Evolutionary conservation across 495 filamentous ascomycete genomes (phyloP).

Genomic region (Tuber umbilicatum): DNA sequence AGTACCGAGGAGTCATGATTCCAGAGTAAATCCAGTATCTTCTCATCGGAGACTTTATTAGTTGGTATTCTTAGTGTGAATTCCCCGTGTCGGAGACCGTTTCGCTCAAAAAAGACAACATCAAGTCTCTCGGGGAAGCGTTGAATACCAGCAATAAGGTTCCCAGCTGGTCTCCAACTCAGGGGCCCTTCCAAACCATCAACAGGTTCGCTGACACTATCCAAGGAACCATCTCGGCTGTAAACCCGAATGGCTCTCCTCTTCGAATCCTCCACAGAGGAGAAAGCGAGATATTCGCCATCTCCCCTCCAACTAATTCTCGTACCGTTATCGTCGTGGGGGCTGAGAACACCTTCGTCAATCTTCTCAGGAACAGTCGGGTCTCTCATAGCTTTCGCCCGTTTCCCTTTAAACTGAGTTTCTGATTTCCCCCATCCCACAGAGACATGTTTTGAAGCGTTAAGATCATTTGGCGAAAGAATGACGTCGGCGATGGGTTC

Average conservation of each 20-base stretch:
- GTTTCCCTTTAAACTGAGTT: slow-evolving; percentile 92
- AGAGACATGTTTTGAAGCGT: slow-evolving; percentile 87
- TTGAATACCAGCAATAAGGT: slow-evolving; percentile 79
- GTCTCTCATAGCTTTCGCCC: slow-evolving; percentile 81
- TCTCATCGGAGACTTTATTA: slow-evolving; percentile 51
- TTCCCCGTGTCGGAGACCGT: slow-evolving; percentile 87
- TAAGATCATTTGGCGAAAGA: slow-evolving; percentile 68
- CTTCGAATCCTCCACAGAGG: slow-evolving; percentile 57
- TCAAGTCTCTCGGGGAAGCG: slow-evolving; percentile 61
- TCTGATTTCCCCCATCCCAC: slow-evolving; percentile 98
- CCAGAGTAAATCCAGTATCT: slow-evolving; percentile 66
- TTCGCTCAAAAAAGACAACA: slow-evolving; percentile 93
- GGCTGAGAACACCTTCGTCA: slow-evolving; percentile 71
- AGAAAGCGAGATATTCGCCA: slow-evolving; percentile 83
- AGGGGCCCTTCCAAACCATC: slow-evolving; percentile 78
- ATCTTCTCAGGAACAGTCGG: slow-evolving; percentile 92
- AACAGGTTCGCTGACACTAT: slow-evolving; percentile 89
- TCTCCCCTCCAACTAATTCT: slow-evolving; percentile 91
- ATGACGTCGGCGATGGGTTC: slow-evolving; percentile 69
- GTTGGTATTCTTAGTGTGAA: slow-evolving; percentile 66
- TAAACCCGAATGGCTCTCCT: slow-evolving; percentile 80
- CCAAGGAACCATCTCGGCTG: slow-evolving; percentile 78
- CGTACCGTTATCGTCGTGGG: slow-evolving; percentile 60
- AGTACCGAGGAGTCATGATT: slow-evolving; percentile 86
- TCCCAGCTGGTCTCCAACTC: slow-evolving; percentile 87